These are phyloP conservation scores for Dryas drummondii DNA, from an alignment of 306 rosid species.

Conservation along the genomic window DNA sequence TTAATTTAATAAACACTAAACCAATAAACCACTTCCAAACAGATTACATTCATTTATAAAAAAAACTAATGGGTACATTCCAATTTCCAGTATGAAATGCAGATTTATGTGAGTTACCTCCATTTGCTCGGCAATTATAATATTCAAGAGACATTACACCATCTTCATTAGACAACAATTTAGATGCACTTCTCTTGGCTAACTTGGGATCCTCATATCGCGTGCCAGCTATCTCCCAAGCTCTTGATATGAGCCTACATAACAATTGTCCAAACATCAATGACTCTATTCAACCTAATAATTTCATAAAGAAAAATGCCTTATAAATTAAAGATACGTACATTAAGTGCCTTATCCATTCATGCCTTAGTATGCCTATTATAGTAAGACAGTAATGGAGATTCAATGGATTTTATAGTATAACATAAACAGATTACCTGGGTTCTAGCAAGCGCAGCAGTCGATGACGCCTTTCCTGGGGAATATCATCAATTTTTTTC, in stretches of 20 bases:
- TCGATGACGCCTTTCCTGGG: constrained; percentile 76
- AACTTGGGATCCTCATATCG: constrained; percentile 72
- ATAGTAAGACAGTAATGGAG: background rate
- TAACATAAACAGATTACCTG: constrained; percentile 41
- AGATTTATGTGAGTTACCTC: constrained; percentile 46
- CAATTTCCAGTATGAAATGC: constrained; percentile 12
- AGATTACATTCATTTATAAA: background rate
- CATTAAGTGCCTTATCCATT: background rate
- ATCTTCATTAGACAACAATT: constrained; percentile 37
- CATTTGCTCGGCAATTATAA: constrained; percentile 66
- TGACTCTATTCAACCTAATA: constrained; percentile 3
- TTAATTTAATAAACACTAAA: background rate
- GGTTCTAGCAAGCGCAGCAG: constrained; percentile 61
- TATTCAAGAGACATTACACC: constrained; percentile 44
- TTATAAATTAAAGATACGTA: background rate
- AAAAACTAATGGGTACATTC: background rate
- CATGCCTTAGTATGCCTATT: background rate
- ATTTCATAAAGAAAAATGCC: background rate
- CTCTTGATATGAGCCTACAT: constrained; percentile 69
- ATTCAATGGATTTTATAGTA: background rate
- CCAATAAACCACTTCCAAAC: background rate
- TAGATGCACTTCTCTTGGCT: constrained; percentile 53
- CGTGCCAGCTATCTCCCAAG: constrained; percentile 87
- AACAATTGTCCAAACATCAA: constrained; percentile 33
- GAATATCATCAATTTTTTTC: constrained; percentile 87